Base-by-base conservation (phyloP, 2,329 filamentous ascomycete species). In the Colletotrichum spinosum region DNA sequence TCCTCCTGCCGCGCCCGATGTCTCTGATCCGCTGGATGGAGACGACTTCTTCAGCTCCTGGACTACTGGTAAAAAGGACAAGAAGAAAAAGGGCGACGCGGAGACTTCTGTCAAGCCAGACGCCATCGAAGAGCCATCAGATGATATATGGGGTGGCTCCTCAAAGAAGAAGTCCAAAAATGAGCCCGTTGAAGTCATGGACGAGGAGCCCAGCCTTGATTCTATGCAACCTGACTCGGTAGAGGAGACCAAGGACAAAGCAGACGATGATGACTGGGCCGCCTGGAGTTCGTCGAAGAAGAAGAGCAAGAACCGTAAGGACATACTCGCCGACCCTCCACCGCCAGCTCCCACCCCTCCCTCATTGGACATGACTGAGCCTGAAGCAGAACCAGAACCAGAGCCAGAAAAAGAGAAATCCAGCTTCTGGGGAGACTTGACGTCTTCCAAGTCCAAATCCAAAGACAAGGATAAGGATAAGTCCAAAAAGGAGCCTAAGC, bases 41-140 rank as follows among this genome's bases (percentile, higher is more conserved):
- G 83, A 86, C 58, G 84, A 84, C 62, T 86, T 86, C 69, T 87
- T 86, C 73, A 83, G 79, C 65, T 83, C 84, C 52, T 88, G 86
- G 80, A 84, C 83, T 38, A 86, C 82, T 55, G 78, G 80, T 10
- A 86, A 86, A 71, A 87, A 86, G 67, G 72, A 79, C 60, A 79
- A 78, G 70, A 76, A 77, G 60, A 80, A 73, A 41, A 70, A 68
- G 33, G 54, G 41, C 2, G 64, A 64, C 44, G 41, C 17, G 8
- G 67, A 69, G 17, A 35, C 50, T 39, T 63, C 64, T 25, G 49
- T 67, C 67, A 80, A 79, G 67, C 78, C 77, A 41, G 78, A 82
- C 65, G 73, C 75, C 34, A 77, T 79, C 49, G 80, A 83, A 68
- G 81, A 83, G 63, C 78, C 80, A 12, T 76, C 73, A 17, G 79